Base-by-base conservation (phyloP, 441 rosid genomes). In the Syzygium malaccense region DNA sequence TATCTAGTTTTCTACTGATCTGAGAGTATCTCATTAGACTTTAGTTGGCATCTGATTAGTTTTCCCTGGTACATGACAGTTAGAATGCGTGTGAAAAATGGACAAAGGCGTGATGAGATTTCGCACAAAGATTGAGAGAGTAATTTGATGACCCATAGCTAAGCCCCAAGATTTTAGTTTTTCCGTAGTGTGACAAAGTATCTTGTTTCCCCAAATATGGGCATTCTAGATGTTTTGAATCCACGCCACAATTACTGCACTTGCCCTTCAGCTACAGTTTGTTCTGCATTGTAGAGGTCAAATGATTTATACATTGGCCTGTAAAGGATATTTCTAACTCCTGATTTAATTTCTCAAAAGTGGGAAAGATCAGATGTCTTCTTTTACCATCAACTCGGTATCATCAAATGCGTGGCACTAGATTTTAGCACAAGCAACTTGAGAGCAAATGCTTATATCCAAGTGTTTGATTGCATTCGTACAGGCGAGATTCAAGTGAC, bases 401-500 rank as follows among this genome's bases (percentile, higher is more conserved):
- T 32, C 78, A 32, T 32, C 25, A 66, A 32, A 19, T 32, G 20
- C 78, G 26, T 17, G 3, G 11, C 13, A 17, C 78, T 32, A 11
- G 23, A 32, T 2, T 55, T 55, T 55, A 55, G 57, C 57, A 2
- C 57, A 55, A 55, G 57, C 12, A 55, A 55, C 23, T 55, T 7
- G 23, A 55, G 57, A 9, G 1, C 45, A 5, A 30, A n/a, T 85
- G 25, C 60, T 85, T 53, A 30, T 20, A 32, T 32, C 0, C 3
- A 66, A 66, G 78, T 32, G 45, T 66, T 66, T 32, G 78, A 66
- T 71, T 89, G 64, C 56, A 58, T n/a, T 32, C 91, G 58, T 54
- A 8, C 89, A 93, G 95, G 94, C 91, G 88, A 58, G 90, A 90
- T 87, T 92, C 89, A 87, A 90, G 57, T 86, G 94, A 93, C 14